These are phyloP conservation scores for Solanum hybrid DNA, from an alignment of 305 asterid genomes.

Conservation along the genomic window DNA sequence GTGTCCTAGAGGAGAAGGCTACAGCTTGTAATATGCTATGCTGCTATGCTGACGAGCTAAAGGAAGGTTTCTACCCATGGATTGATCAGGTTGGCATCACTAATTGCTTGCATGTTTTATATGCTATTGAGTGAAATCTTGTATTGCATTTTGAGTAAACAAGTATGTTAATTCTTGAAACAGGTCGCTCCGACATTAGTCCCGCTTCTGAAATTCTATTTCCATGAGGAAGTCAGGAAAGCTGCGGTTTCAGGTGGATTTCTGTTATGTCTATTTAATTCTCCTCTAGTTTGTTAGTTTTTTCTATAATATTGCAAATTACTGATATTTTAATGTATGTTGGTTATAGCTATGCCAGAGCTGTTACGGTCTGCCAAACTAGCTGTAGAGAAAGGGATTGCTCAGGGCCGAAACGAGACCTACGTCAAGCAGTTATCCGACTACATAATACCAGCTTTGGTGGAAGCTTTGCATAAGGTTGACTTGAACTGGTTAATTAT, in stretches of 20 bases:
- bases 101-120: background rate
- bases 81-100: slow-evolving; percentile 19
- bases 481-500: background rate
- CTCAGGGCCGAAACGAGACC: slow-evolving; percentile 23
- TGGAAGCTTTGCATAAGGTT: slow-evolving; percentile 24
- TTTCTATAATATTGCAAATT: background rate
- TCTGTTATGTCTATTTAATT: background rate
- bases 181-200: slow-evolving; percentile 25
- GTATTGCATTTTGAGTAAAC: background rate
- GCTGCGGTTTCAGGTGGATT: slow-evolving; percentile 22
- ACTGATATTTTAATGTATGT: background rate
- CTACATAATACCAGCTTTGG: slow-evolving; percentile 20
- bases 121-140: background rate
- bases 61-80: slow-evolving; percentile 27
- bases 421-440: slow-evolving; percentile 22
- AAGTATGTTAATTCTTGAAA: background rate
- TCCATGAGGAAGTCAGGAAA: slow-evolving; percentile 25
- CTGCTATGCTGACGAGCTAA: slow-evolving; percentile 24
- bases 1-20: slow-evolving; percentile 27
- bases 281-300: background rate
- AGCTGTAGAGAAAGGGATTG: slow-evolving; percentile 27
- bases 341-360: slow-evolving; percentile 23
- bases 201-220: slow-evolving; percentile 22
- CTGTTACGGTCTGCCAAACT: slow-evolving; percentile 19
- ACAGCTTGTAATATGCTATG: slow-evolving; percentile 26